These are phyloP conservation scores for Phytopythium oedochilum DNA, from an alignment of 352 stramenopile species.

Conservation along the genomic window DNA sequence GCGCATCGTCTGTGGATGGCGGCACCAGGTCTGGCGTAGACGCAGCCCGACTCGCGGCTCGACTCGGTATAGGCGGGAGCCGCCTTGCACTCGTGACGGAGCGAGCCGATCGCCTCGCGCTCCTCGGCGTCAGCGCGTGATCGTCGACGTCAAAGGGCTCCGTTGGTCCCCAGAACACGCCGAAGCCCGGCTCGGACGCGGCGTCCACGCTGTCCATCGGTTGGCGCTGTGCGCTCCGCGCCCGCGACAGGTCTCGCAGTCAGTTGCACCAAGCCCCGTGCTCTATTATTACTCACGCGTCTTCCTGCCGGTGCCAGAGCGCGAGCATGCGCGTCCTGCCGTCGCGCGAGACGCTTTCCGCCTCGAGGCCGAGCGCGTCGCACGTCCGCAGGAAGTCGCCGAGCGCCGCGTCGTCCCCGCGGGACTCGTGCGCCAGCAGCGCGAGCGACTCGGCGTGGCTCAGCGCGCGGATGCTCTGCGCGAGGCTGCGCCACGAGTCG, in stretches of 20 bases:
- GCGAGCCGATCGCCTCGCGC: not conserved
- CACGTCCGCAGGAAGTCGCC: constrained; percentile 57
- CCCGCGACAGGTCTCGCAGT: not conserved
- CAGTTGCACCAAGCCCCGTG: not conserved
- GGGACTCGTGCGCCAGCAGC: constrained; percentile 66
- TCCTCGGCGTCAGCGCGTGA: not conserved
- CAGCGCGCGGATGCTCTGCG: constrained; percentile 57
- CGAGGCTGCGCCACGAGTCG: constrained; percentile 75
- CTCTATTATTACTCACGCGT: not conserved
- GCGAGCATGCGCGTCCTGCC: constrained; percentile 45
- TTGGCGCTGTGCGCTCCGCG: not conserved
- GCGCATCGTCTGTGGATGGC: not conserved
- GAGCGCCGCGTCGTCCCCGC: constrained; percentile 72
- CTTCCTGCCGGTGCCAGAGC: constrained; percentile 29
- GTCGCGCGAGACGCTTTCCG: constrained; percentile 34
- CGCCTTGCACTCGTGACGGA: constrained; percentile 3
- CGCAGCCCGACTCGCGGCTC: not conserved
- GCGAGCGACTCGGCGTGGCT: constrained; percentile 47
- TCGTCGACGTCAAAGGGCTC: not conserved
- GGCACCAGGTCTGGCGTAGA: not conserved
- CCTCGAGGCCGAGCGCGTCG: constrained; percentile 25
- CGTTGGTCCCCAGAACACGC: not conserved
- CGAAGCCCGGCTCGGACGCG: not conserved
- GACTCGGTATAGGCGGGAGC: not conserved
- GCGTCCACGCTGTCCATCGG: not conserved